phyloP scores from a whole-genome alignment of 176 grass and related monocot genomes.

The Cenchrus purpureus region DNA sequence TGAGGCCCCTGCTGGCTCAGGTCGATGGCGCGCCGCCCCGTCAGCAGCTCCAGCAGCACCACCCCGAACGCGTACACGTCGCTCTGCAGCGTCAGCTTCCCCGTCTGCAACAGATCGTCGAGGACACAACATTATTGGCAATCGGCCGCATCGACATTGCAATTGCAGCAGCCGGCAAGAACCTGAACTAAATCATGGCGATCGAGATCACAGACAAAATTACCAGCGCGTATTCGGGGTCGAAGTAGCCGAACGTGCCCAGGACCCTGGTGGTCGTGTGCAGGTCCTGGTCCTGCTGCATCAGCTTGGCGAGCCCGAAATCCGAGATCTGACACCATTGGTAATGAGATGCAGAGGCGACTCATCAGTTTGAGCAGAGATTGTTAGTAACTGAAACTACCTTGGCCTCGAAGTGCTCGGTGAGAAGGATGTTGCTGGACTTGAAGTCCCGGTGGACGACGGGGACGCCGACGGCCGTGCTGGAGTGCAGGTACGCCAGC shows the following conservation, averaged over 20 bases:
- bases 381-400: constrained; percentile 31
- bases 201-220: not conserved
- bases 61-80: constrained; percentile 99
- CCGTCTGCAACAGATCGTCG: constrained; percentile 52
- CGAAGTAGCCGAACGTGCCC: constrained; percentile 99
- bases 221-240: constrained; percentile 95
- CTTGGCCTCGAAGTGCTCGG: constrained; percentile 78
- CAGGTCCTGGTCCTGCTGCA: constrained; percentile 87
- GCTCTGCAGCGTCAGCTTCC: constrained; percentile 93
- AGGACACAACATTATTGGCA: too few species aligned
- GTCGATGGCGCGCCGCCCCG: constrained; percentile 93
- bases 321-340: constrained; percentile 73
- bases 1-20: constrained; percentile 75
- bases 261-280: constrained; percentile 82
- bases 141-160: not conserved
- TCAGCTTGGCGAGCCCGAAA: constrained; percentile 91
- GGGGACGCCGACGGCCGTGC: constrained; percentile 77
- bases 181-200: not conserved
- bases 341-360: not conserved
- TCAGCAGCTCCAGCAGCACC: constrained; percentile 92
- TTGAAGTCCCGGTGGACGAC: constrained; percentile 99
- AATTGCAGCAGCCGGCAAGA: not conserved
- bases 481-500: constrained; percentile 89
- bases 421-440: constrained; percentile 94
- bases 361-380: not conserved